Conservation (phyloP, 1,284 basidiomycete species). For the Cryptococcus hybrid region DNA sequence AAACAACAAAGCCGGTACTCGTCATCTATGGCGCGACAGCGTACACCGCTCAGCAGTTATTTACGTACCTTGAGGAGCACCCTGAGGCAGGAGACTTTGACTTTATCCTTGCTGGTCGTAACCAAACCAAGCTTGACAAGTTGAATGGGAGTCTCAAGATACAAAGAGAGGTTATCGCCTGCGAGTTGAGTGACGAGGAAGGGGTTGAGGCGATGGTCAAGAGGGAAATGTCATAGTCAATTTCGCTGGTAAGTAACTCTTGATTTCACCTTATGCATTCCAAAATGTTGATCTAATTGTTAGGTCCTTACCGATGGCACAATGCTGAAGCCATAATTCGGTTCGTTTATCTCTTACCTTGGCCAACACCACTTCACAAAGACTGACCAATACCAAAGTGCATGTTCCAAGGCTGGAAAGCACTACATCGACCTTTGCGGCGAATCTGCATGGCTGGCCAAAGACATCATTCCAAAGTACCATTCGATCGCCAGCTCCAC, state of each 20-base stretch:
- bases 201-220: constrained; percentile 28
- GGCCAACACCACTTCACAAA: no score
- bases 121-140: constrained; percentile 28
- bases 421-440: constrained; percentile 67
- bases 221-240: constrained; percentile 37
- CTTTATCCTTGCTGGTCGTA: constrained; percentile 42
- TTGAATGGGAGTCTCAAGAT: constrained; percentile 21
- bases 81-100: constrained; percentile 30
- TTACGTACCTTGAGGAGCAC: constrained; percentile 42
- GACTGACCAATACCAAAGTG: constrained; percentile 40
- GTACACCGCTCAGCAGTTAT: constrained; percentile 38
- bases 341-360: constrained; percentile 11
- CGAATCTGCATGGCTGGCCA: constrained; percentile 57
- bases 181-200: constrained; percentile 26
- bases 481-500: constrained; percentile 66
- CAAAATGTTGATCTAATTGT: not conserved
- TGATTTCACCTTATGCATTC: not conserved
- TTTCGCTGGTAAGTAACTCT: constrained; percentile 36
- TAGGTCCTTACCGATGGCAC: constrained; percentile 38
- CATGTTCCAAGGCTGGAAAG: constrained; percentile 57
- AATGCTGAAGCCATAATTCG: constrained; percentile 35
- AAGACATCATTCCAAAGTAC: constrained; percentile 58
- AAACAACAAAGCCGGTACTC: constrained; percentile 25
- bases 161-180: constrained; percentile 24
- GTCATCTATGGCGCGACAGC: constrained; percentile 47